Conservation (phyloP, 495 filamentous ascomycete genomes). For the Podospora pseudoanserina region DNA sequence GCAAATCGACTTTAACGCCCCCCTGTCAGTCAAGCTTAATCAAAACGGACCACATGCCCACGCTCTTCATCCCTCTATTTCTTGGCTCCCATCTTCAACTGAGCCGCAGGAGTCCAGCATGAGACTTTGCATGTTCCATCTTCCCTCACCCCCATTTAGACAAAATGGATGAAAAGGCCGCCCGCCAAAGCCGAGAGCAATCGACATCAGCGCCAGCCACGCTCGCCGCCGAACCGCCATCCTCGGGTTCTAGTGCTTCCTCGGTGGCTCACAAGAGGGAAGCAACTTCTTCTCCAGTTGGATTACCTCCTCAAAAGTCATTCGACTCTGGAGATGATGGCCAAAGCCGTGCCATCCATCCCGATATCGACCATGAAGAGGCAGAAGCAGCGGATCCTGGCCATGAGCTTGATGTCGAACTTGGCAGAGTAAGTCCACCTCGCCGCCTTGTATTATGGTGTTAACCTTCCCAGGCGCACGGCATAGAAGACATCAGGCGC, state of each 20-base stretch:
- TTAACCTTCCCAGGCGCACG: conserved; percentile 6
- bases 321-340: neutral
- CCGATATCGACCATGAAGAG: conserved; percentile 22
- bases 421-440: conserved; percentile 16
- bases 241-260: neutral
- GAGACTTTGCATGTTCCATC: conserved; percentile 3
- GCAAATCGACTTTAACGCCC: too few relatives aligned
- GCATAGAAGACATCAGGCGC: conserved; percentile 8
- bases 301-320: neutral
- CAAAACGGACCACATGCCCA: neutral
- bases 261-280: neutral
- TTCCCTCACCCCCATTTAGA: neutral
- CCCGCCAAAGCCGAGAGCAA: neutral
- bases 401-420: conserved; percentile 26
- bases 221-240: neutral
- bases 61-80: neutral
- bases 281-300: neutral
- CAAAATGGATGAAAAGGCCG: conserved; percentile 10
- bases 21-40: neutral
- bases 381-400: conserved; percentile 20
- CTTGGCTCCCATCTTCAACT: conserved; percentile 1
- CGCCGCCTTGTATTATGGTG: neutral
- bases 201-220: neutral
- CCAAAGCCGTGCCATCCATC: neutral
- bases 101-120: neutral